These are phyloP conservation scores for Typha latifolia DNA, from an alignment of 176 grass and related monocot genomes.

Conservation along the genomic window DNA sequence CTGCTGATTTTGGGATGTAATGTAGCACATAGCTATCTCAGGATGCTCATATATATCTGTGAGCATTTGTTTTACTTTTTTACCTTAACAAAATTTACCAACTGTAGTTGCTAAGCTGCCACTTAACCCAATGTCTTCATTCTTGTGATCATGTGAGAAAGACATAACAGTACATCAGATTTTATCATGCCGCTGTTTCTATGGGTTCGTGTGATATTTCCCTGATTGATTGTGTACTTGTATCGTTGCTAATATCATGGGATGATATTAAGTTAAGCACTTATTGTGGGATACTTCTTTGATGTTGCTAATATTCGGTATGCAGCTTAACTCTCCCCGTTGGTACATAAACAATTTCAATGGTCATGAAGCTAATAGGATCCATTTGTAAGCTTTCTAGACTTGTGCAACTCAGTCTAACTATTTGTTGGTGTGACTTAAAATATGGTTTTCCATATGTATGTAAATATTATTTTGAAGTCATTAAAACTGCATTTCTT, in stretches of 20 bases:
- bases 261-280: not conserved
- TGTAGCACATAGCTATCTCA: too few relatives aligned
- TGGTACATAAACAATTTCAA: constrained; percentile 94
- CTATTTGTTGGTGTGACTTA: not conserved
- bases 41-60: too few relatives aligned
- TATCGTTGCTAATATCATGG: too few relatives aligned
- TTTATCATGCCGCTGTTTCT: not conserved
- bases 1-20: too few relatives aligned
- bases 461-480: not conserved
- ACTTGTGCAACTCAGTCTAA: not conserved
- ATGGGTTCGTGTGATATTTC: not conserved
- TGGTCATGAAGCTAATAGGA: constrained; percentile 57
- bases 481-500: too few relatives aligned
- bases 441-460: not conserved
- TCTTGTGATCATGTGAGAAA: not conserved
- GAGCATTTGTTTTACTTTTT: too few relatives aligned
- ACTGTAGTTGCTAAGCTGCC: constrained; percentile 5
- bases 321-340: constrained; percentile 67
- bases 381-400: constrained; percentile 79
- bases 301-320: constrained; percentile 13
- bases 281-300: not conserved
- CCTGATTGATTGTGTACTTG: not conserved
- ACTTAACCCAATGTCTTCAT: not conserved
- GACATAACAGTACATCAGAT: not conserved
- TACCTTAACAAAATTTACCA: too few relatives aligned